A percentile compares a stretch with the other conserved stretches of the same genome.
Evolutionary conservation across 2,329 filamentous ascomycete species (phyloP).

Genomic region (Stenocarpella maydis): DNA sequence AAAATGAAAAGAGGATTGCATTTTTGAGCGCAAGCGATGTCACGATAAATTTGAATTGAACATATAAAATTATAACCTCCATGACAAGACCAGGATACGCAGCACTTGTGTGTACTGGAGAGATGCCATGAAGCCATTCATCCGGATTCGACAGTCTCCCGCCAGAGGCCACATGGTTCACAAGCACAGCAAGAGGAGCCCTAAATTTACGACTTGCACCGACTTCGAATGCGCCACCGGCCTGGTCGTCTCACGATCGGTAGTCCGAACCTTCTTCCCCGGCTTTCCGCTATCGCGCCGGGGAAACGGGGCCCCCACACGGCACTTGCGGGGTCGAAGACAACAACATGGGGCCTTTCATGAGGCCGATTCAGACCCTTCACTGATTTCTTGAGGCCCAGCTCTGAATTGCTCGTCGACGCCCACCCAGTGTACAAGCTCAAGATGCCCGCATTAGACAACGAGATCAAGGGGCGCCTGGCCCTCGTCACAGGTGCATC

Average conservation of each 20-base stretch:
- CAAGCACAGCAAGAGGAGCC: too few species aligned
- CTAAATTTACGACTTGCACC: background rate
- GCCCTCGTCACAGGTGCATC: conserved; percentile 69
- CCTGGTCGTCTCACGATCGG: conserved; percentile 11
- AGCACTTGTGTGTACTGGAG: too few species aligned
- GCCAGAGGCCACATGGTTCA: too few species aligned
- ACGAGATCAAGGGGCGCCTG: conserved; percentile 60
- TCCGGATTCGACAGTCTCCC: background rate
- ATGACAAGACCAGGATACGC: too few species aligned
- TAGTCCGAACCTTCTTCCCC: background rate
- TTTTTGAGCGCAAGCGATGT: background rate
- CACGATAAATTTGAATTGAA: too few species aligned
- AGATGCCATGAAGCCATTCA: background rate
- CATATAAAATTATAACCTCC: too few species aligned
- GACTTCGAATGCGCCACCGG: background rate
- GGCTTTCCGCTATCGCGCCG: conserved; percentile 23
- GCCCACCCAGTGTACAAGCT: background rate
- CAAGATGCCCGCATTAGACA: conserved; percentile 42
- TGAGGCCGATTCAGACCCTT: background rate
- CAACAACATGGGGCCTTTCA: background rate
- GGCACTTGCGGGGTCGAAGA: conserved; percentile 1
- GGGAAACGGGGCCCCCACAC: conserved; percentile 16
- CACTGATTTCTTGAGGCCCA: background rate
- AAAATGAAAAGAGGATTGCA: background rate
- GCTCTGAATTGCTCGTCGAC: too few species aligned